Evolutionary conservation across 306 rosid species (phyloP).

Genomic region (Cucumis hystrix): DNA sequence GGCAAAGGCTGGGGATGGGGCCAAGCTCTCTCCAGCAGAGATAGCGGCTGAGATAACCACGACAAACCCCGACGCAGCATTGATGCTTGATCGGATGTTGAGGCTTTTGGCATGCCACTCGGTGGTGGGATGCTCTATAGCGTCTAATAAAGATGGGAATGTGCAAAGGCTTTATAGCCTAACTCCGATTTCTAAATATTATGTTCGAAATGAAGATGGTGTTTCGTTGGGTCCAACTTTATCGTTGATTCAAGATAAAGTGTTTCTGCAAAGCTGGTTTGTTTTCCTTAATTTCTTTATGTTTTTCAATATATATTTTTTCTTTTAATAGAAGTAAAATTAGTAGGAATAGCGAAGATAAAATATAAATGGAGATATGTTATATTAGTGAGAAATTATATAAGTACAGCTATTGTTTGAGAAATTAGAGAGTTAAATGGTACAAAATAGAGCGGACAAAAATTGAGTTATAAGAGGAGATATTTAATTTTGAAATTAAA

Average conservation of each 20-base stretch:
- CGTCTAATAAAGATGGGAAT: not conserved
- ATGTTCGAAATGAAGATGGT: conserved; percentile 24
- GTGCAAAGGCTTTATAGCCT: conserved; percentile 22
- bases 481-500: no score
- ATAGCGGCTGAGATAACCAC: conserved; percentile 19
- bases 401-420: no score
- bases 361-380: no score
- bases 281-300: not conserved
- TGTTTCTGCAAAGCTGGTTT: conserved; percentile 28
- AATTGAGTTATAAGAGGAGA: no score
- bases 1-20: conserved; percentile 19
- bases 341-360: no score
- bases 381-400: no score
- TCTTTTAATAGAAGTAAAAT: no score
- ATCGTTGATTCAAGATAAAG: conserved; percentile 15
- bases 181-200: conserved; percentile 19
- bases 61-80: conserved; percentile 23
- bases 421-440: no score
- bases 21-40: conserved; percentile 17
- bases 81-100: conserved; percentile 41
- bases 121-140: conserved; percentile 20
- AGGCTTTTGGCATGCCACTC: conserved; percentile 33
- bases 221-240: conserved; percentile 25
- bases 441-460: no score
- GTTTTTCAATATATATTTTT: no score